Conservation (phyloP, 306 rosid species). For the Vigna radiata region DNA sequence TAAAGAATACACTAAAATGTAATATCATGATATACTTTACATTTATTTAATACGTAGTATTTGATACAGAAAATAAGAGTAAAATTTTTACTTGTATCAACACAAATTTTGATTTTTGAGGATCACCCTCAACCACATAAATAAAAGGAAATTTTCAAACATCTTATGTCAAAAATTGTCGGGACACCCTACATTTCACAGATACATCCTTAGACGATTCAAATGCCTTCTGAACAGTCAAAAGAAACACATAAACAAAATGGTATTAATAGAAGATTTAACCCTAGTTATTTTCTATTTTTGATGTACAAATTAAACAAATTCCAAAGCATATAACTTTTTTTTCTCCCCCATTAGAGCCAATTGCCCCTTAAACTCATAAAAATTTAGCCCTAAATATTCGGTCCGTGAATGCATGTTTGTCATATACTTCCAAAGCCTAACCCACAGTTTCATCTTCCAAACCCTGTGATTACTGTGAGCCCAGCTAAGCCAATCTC, state of each 20-base stretch:
- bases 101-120: no score
- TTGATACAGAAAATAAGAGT: no score
- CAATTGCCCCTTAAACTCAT: not conserved
- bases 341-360: not conserved
- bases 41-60: no score
- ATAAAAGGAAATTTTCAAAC: not conserved
- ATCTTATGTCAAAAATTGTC: not conserved
- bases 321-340: not conserved
- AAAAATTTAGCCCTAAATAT: not conserved
- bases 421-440: not conserved
- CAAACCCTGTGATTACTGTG: constrained; percentile 29
- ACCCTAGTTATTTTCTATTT: not conserved
- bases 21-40: no score
- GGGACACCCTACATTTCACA: not conserved
- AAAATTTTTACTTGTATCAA: no score
- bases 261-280: not conserved
- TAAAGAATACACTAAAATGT: no score
- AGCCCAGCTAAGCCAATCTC: constrained; percentile 40
- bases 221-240: not conserved
- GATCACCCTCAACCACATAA: no score
- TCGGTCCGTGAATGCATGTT: constrained; percentile 8
- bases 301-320: not conserved
- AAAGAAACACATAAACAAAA: not conserved
- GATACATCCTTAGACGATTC: not conserved
- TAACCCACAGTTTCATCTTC: constrained; percentile 37